Percentiles rank a stretch among this genome's conserved stretches.
Evolutionary conservation across 345 rosid species (phyloP).

Genomic region (Acer yangbiense): DNA sequence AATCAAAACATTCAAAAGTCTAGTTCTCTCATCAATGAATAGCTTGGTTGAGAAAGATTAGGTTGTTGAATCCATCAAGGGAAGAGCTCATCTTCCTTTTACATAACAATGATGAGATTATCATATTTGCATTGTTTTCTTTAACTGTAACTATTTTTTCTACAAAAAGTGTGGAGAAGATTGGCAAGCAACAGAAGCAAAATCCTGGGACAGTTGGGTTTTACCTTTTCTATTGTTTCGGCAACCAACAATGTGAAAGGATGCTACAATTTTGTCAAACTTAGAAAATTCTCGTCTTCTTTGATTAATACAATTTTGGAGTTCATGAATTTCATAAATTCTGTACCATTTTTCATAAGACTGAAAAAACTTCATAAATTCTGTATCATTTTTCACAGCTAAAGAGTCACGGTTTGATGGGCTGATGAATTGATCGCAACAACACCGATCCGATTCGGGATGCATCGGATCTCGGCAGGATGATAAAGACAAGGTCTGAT

Average conservation of each 20-base stretch:
- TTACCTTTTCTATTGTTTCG: slow-evolving; percentile 49
- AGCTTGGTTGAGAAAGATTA: neutral
- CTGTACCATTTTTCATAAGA: too few relatives aligned
- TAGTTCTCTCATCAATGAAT: too few relatives aligned
- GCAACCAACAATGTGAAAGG: slow-evolving; percentile 51
- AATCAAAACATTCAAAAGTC: neutral
- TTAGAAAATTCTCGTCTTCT: slow-evolving; percentile 23
- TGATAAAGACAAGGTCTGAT: too few relatives aligned
- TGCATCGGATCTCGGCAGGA: too few relatives aligned
- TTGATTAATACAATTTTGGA: too few relatives aligned
- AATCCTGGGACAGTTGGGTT: slow-evolving; percentile 54
- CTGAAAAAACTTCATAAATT: too few relatives aligned
- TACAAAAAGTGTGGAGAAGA: slow-evolving; percentile 26
- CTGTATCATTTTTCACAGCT: too few relatives aligned
- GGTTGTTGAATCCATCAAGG: slow-evolving; percentile 21
- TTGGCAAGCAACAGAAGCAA: neutral
- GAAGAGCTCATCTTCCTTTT: slow-evolving; percentile 25
- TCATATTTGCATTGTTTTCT: slow-evolving; percentile 26
- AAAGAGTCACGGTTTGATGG: too few relatives aligned
- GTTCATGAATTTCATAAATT: too few relatives aligned
- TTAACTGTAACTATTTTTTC: slow-evolving; percentile 16
- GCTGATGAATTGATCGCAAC: too few relatives aligned
- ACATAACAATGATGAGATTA: slow-evolving; percentile 19
- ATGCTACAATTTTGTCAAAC: slow-evolving; percentile 54
- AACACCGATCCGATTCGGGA: too few relatives aligned